Percentiles rank a stretch among this genome's conserved stretches.
Evolutionary conservation across 257 asterid species (phyloP).

Genomic region (Buddleja alternifolia): DNA sequence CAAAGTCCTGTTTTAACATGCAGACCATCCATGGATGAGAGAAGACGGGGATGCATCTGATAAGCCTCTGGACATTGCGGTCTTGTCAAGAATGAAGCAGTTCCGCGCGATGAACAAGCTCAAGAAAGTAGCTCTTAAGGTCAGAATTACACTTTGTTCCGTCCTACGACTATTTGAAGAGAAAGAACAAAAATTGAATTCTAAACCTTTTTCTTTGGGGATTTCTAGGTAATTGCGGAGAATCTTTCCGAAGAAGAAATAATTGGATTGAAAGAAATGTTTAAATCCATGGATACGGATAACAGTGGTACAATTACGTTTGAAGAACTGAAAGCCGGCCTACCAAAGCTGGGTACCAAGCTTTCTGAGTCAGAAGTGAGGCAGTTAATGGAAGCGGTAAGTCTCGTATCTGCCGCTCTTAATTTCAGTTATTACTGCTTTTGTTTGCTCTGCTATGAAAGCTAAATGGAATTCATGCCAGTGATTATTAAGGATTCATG

Average conservation of each 20-base stretch:
- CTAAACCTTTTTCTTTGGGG: constrained; percentile 15
- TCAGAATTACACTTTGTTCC: constrained; percentile 20
- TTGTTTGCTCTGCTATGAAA: not conserved
- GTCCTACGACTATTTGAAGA: constrained; percentile 4
- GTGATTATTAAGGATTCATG: too few species aligned
- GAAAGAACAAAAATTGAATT: not conserved
- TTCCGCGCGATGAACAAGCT: constrained; percentile 97
- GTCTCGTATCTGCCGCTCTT: constrained; percentile 21
- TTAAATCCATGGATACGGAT: constrained; percentile 93
- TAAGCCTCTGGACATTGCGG: constrained; percentile 89
- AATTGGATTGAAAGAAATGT: constrained; percentile 94
- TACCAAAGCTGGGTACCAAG: constrained; percentile 91
- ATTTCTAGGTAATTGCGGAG: constrained; percentile 81
- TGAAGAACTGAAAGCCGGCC: constrained; percentile 92
- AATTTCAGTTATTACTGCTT: constrained; percentile 13
- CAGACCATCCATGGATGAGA: constrained; percentile 98
- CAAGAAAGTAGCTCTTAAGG: constrained; percentile 97
- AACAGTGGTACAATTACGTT: constrained; percentile 87
- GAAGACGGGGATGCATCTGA: constrained; percentile 97
- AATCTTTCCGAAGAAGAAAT: constrained; percentile 96
- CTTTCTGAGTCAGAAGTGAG: constrained; percentile 91
- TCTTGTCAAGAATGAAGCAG: constrained; percentile 87
- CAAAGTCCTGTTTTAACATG: constrained; percentile 14
- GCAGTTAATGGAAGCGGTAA: constrained; percentile 96
- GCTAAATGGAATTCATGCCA: not conserved